Evolutionary conservation across 2,329 filamentous ascomycete species (phyloP).

Genomic region (Phaeoacremonium minimum): DNA sequence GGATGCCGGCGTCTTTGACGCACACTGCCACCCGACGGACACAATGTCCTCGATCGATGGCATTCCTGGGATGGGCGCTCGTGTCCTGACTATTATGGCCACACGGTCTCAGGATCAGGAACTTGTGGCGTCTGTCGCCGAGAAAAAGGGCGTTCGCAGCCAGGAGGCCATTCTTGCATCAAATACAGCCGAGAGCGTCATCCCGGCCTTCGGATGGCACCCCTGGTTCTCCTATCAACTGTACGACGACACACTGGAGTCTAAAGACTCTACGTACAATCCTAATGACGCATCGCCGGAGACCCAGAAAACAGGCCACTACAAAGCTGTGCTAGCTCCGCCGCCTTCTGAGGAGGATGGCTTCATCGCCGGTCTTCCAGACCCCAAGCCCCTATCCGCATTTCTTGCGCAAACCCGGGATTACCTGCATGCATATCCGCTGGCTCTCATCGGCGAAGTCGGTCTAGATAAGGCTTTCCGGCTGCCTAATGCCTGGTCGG

Average conservation of each 20-base stretch:
- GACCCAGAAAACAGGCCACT: slow-evolving; percentile 51
- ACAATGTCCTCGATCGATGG: slow-evolving; percentile 57
- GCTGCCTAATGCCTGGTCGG: slow-evolving; percentile 57
- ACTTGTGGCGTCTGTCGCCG: slow-evolving; percentile 61
- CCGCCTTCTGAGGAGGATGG: slow-evolving; percentile 32
- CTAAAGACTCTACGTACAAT: slow-evolving; percentile 29
- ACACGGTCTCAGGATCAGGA: slow-evolving; percentile 72
- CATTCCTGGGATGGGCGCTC: slow-evolving; percentile 63
- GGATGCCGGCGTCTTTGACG: slow-evolving; percentile 68
- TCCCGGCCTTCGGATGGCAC: slow-evolving; percentile 83
- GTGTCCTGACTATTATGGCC: slow-evolving; percentile 69
- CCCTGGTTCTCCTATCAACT: slow-evolving; percentile 82
- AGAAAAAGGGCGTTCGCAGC: slow-evolving; percentile 42
- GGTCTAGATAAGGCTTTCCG: slow-evolving; percentile 75
- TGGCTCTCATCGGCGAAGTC: slow-evolving; percentile 71
- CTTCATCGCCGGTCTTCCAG: slow-evolving; percentile 48
- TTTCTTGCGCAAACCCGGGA: slow-evolving; percentile 52
- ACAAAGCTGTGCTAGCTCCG: slow-evolving; percentile 59
- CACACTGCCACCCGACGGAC: slow-evolving; percentile 82
- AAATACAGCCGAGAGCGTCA: slow-evolving; percentile 23
- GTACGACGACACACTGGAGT: slow-evolving; percentile 49
- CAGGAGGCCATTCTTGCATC: slow-evolving; percentile 5
- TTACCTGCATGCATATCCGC: slow-evolving; percentile 52
- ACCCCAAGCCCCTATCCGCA: slow-evolving; percentile 53
- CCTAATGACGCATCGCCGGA: slow-evolving; percentile 14